Base-by-base conservation (phyloP, 495 filamentous ascomycete species). In the Lindgomyces ingoldianus region DNA sequence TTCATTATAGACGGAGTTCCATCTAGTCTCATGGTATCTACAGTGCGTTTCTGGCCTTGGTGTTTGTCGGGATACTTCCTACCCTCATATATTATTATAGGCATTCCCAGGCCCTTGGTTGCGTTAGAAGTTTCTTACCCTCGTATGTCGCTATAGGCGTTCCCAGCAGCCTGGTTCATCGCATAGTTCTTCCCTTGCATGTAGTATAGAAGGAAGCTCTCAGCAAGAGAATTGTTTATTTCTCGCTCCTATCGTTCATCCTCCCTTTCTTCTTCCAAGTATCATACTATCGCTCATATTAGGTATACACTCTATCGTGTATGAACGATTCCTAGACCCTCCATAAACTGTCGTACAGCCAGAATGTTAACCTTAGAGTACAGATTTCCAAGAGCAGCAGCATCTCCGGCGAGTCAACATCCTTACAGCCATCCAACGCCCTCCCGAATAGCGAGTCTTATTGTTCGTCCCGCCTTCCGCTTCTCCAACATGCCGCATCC, bases 391-490 rank as follows among this genome's bases (percentile, higher is more conserved):
- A 48, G 45, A 48, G 45, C 45, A 48, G 45, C 45, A 48, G n/a
- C 45, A 48, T 48, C 45, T 48, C 45, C 45, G n/a, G 45, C 45
- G 45, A 48, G 45, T 48, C 45, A 48, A 48, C 45, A 48, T 48
- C 45, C 45, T 48, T 48, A 48, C 45, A 48, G 45, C 45, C 45
- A 48, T 48, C 45, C 45, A 48, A 48, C 45, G 45, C 22, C 45
- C 45, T 25, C 45, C 45, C 45, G 45, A 48, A 48, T 48, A 48
- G 45, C 45, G 45, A 48, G 45, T 48, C 45, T 48, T 48, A 48
- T 48, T 48, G 45, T 48, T 48, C n/a, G 45, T 48, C 45, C 45
- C 45, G 45, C 45, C 45, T 48, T 48, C 45, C 45, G 45, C 45
- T 48, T 48, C 45, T 18, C 45, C 45, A 48, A 48, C 45, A 48